Percentiles rank a stretch among this genome's conserved stretches.
phyloP scores from a whole-genome alignment of 805 yeast species.

The Candida ficus region DNA sequence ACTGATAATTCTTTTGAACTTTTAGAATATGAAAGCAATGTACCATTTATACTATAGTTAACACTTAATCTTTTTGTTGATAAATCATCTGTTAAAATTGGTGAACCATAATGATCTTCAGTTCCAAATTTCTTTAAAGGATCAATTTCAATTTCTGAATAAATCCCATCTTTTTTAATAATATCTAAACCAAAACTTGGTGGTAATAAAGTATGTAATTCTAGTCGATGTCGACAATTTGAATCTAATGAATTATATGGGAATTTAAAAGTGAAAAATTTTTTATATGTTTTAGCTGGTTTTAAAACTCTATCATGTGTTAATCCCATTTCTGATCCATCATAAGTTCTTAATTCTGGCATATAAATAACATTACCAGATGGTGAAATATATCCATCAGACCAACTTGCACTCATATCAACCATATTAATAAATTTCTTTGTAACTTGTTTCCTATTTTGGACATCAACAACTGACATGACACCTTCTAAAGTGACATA shows the following conservation, averaged over 20 bases:
- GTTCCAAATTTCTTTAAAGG: slow-evolving; percentile 43
- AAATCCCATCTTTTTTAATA: slow-evolving; percentile 27
- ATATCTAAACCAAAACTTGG: slow-evolving; percentile 37
- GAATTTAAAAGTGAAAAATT: slow-evolving; percentile 53
- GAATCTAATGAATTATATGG: slow-evolving; percentile 51
- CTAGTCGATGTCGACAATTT: slow-evolving; percentile 42
- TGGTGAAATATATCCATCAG: slow-evolving; percentile 47
- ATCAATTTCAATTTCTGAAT: slow-evolving; percentile 28
- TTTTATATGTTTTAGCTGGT: slow-evolving; percentile 47
- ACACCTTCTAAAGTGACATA: slow-evolving; percentile 44
- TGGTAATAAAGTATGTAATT: slow-evolving; percentile 33
- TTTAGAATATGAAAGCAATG: slow-evolving; percentile 42
- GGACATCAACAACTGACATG: slow-evolving; percentile 27
- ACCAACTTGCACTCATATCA: slow-evolving; percentile 51
- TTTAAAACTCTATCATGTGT: slow-evolving; percentile 42
- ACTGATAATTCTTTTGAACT: slow-evolving; percentile 25
- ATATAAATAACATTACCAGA: slow-evolving; percentile 44
- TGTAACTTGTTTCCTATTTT: slow-evolving; percentile 29
- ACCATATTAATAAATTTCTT: slow-evolving; percentile 56
- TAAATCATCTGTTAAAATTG: slow-evolving; percentile 47
- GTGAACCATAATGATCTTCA: slow-evolving; percentile 48
- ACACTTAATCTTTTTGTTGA: slow-evolving; percentile 42
- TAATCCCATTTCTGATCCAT: slow-evolving; percentile 45
- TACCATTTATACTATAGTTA: slow-evolving; percentile 51
- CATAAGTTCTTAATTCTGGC: slow-evolving; percentile 42